phyloP scores from a whole-genome alignment of 805 yeast genomes.

The Yarrowia bubula region DNA sequence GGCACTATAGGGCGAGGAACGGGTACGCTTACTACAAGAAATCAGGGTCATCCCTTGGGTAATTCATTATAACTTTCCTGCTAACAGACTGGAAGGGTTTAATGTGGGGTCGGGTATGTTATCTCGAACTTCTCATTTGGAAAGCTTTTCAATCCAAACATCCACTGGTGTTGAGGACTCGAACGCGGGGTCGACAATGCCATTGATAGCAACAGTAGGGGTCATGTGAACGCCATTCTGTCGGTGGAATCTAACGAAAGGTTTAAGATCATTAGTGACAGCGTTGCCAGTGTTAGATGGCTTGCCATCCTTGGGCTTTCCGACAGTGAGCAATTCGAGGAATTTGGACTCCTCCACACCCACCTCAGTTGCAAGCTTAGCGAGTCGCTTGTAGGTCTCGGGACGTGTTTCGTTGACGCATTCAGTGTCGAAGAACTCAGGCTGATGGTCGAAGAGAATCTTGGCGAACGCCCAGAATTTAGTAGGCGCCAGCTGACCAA shows the following conservation, averaged over 20 bases:
- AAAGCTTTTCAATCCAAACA: conserved; percentile 42
- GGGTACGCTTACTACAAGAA: no score
- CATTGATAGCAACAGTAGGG: conserved; percentile 73
- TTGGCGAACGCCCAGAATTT: conserved; percentile 58
- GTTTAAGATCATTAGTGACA: conserved; percentile 63
- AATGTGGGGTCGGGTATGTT: no score
- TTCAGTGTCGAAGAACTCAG: conserved; percentile 59
- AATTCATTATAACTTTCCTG: no score
- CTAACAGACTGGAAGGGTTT: no score
- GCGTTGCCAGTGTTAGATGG: conserved; percentile 57
- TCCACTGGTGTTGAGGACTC: conserved; percentile 60
- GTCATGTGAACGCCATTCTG: conserved; percentile 82
- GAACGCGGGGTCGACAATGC: conserved; percentile 55
- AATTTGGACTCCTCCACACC: conserved; percentile 44
- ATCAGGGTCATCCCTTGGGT: no score
- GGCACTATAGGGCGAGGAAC: no score
- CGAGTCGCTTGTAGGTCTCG: conserved; percentile 54
- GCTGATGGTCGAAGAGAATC: conserved; percentile 55
- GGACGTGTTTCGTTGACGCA: conserved; percentile 54
- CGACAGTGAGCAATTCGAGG: conserved; percentile 39
- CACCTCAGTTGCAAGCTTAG: conserved; percentile 45
- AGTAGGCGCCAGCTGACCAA: conserved; percentile 53
- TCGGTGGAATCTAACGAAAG: conserved; percentile 68
- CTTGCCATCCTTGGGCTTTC: conserved; percentile 37
- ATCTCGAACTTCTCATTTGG: not conserved